These are phyloP conservation scores for Alternaria sp. DNA, from an alignment of 2,329 filamentous ascomycete species.

Conservation along the genomic window DNA sequence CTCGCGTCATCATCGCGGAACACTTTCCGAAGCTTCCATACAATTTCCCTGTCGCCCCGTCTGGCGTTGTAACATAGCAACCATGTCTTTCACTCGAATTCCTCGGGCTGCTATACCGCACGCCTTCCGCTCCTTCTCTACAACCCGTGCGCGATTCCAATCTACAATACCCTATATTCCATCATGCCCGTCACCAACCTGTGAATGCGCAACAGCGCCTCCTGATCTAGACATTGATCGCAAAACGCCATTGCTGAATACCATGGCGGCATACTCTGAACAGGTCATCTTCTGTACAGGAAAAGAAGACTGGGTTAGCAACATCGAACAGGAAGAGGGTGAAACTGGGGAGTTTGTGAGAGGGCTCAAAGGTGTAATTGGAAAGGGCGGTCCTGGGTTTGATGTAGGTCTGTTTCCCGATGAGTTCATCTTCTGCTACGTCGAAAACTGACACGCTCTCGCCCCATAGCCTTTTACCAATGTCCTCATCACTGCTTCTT, in stretches of 20 bases:
- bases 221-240: slow-evolving; percentile 77
- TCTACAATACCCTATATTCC: slow-evolving; percentile 34
- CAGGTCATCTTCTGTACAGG: slow-evolving; percentile 88
- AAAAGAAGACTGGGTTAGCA: slow-evolving; percentile 79
- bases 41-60: slow-evolving; percentile 1
- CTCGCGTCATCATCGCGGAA: slow-evolving; percentile 15
- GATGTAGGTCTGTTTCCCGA: slow-evolving; percentile 54
- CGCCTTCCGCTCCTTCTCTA: slow-evolving; percentile 14
- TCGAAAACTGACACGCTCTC: background rate
- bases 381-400: slow-evolving; percentile 54
- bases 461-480: slow-evolving; percentile 79
- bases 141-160: slow-evolving; percentile 14
- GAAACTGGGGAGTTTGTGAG: slow-evolving; percentile 65
- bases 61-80: background rate
- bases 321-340: slow-evolving; percentile 81
- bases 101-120: slow-evolving; percentile 1
- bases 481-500: slow-evolving; percentile 78
- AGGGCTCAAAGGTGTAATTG: slow-evolving; percentile 69
- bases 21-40: slow-evolving; percentile 7
- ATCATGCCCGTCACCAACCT: slow-evolving; percentile 78
- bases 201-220: slow-evolving; percentile 75
- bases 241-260: slow-evolving; percentile 73
- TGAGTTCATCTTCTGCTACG: background rate
- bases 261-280: slow-evolving; percentile 80
- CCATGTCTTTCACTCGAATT: slow-evolving; percentile 11